Percentiles rank a stretch among this genome's conserved stretches.
Evolutionary conservation across 495 filamentous ascomycete species (phyloP).

Genomic region (Xylaria longipes): DNA sequence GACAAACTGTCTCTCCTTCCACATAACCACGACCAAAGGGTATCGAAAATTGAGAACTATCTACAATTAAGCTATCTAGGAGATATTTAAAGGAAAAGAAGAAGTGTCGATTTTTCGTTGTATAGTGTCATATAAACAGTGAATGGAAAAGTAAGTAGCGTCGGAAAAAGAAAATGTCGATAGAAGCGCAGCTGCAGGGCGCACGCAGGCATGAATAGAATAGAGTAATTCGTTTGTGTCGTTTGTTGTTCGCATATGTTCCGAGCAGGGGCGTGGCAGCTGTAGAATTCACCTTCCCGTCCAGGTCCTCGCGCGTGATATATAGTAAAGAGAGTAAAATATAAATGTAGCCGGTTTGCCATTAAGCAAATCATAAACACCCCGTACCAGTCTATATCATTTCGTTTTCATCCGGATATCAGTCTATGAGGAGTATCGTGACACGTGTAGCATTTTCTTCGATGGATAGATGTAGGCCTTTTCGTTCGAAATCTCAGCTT

Average conservation of each 20-base stretch:
- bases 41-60: conserved; percentile 25
- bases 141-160: background rate
- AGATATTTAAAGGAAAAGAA: background rate
- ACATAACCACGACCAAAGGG: conserved; percentile 24
- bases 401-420: conserved; percentile 27
- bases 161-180: background rate
- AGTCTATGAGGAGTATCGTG: conserved; percentile 20
- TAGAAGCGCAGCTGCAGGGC: background rate
- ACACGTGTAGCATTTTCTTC: conserved; percentile 16
- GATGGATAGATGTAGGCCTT: background rate
- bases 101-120: conserved; percentile 6
- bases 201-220: background rate
- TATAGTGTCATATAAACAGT: conserved; percentile 18
- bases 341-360: background rate
- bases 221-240: background rate
- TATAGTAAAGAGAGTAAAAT: conserved; percentile 6
- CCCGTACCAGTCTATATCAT: conserved; percentile 22
- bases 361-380: conserved; percentile 25
- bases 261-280: background rate
- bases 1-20: background rate
- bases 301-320: background rate
- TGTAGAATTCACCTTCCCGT: background rate
- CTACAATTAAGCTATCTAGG: conserved; percentile 22
- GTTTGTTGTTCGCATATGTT: background rate
- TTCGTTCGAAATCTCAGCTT: background rate